Evolutionary conservation across 1,284 basidiomycete genomes (phyloP).

Genomic region (Takashimella koratensis): DNA sequence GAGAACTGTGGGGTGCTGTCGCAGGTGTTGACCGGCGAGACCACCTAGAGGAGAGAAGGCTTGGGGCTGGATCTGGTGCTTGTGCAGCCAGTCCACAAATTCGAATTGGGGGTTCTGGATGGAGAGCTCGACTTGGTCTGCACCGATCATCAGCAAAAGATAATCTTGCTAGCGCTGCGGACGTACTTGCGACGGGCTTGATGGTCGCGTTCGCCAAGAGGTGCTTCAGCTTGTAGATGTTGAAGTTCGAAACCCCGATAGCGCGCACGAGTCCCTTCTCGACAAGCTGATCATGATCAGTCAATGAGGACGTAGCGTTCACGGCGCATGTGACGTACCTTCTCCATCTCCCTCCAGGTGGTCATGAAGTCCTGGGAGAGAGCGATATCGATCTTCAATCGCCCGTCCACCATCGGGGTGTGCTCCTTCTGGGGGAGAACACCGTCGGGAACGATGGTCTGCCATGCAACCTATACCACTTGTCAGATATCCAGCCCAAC

Average conservation of each 20-base stretch:
- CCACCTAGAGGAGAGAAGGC: conserved; percentile 65
- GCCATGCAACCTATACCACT: conserved; percentile 4
- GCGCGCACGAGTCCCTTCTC: too few species aligned
- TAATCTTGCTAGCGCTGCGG: not conserved
- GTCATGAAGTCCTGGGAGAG: conserved; percentile 66
- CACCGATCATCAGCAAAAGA: not conserved
- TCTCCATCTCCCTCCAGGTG: conserved; percentile 55
- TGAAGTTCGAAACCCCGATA: too few species aligned
- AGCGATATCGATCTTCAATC: conserved; percentile 2
- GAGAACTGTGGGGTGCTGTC: conserved; percentile 56
- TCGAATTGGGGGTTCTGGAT: conserved; percentile 73
- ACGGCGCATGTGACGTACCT: conserved; percentile 38
- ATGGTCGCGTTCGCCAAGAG: conserved; percentile 53
- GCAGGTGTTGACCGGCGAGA: conserved; percentile 62
- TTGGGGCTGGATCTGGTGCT: conserved; percentile 60
- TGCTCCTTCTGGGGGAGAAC: conserved; percentile 2
- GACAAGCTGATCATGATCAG: too few species aligned
- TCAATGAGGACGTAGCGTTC: too few species aligned
- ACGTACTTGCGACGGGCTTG: conserved; percentile 55
- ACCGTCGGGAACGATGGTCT: not conserved
- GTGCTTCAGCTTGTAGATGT: too few species aligned
- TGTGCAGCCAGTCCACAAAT: conserved; percentile 57
- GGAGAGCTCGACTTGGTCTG: conserved; percentile 64
- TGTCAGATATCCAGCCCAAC: not conserved
- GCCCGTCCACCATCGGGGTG: conserved; percentile 2